Base-by-base conservation (phyloP, 2,329 filamentous ascomycete genomes). In the Aureobasidium sp. region DNA sequence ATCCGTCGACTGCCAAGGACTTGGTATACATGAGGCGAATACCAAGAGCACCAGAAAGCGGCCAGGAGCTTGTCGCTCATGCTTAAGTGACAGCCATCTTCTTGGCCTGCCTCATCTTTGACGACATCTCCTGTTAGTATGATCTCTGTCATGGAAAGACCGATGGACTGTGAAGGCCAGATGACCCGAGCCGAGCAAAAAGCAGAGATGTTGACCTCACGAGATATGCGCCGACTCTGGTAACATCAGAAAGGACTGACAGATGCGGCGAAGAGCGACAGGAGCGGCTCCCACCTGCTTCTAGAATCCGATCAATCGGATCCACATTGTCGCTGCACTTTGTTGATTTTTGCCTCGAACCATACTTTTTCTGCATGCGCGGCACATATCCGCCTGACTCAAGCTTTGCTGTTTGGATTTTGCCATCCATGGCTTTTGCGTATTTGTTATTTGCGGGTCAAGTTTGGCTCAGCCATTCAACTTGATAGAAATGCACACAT, bases 181-280 rank as follows among this genome's bases (percentile, higher is more conserved):
- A 51, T 51, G 37, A 51, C 19, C 47, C 12, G n/a, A 34, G 45
- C 32, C 45, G 30, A 39, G 27, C n/a, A 32, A 51, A 40, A 51
- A 34, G 37, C 47, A 51, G 37, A 41, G n/a, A 41, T n/a, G 35
- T 34, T 25, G 37, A 51, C 16, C 48, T 40, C 48, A 32, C 22
- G 14, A 41, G 17, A 16, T 11, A n/a, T 10, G 25, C 12, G 30
- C 37, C 17, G 17, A 51, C n/a, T 17, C n/a, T 17, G 22, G 7
- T 7, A 30, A 21, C 6, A 30, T 24, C 30, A 39, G 22, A n/a
- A n/a, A n/a, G n/a, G n/a, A n/a, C n/a, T n/a, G 21, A 41, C 48
- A 6, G 10, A 41, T 25, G 7, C 25, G 48, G 48, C 21, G 37
- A 51, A 34, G 48, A 40, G 48, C 37, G 48, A 49, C 45, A 39